phyloP scores from a whole-genome alignment of 345 rosid species.

The Salix udensis region DNA sequence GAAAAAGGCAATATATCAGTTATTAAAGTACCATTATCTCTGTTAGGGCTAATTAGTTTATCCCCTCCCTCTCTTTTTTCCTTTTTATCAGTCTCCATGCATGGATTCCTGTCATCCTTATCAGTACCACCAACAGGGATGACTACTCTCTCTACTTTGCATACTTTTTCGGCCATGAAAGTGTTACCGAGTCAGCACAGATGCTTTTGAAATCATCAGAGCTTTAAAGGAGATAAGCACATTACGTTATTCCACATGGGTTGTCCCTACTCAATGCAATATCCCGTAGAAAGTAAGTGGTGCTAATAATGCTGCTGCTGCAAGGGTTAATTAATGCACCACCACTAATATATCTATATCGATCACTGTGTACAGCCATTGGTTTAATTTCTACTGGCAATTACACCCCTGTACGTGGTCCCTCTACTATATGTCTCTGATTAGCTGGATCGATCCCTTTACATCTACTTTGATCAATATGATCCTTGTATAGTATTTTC shows the following conservation, averaged over 20 bases:
- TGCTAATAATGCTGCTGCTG: not conserved
- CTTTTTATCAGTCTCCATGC: not conserved
- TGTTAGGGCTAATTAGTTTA: not conserved
- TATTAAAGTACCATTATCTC: not conserved
- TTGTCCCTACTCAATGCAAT: slow-evolving; percentile 14
- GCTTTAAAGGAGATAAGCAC: slow-evolving; percentile 2
- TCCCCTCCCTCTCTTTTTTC: not conserved
- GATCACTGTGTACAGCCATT: not conserved
- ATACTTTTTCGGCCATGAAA: slow-evolving; percentile 21
- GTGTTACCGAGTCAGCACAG: slow-evolving; percentile 19
- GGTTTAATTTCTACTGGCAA: not conserved
- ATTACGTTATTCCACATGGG: slow-evolving; percentile 22
- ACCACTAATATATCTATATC: not conserved
- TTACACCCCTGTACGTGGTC: too few relatives aligned
- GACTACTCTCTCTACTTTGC: not conserved
- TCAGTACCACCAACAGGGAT: not conserved
- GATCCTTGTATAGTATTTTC: not conserved
- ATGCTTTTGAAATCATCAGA: slow-evolving; percentile 18
- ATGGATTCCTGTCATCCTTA: not conserved
- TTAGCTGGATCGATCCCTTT: not conserved
- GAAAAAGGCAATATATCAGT: not conserved
- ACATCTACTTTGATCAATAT: not conserved
- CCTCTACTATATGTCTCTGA: too few relatives aligned
- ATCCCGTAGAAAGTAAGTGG: not conserved
- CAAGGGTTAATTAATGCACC: not conserved